Evolutionary conservation across 1,139 yeast genomes (phyloP).

Genomic region (Nakaseomyces kungkrabaensis): DNA sequence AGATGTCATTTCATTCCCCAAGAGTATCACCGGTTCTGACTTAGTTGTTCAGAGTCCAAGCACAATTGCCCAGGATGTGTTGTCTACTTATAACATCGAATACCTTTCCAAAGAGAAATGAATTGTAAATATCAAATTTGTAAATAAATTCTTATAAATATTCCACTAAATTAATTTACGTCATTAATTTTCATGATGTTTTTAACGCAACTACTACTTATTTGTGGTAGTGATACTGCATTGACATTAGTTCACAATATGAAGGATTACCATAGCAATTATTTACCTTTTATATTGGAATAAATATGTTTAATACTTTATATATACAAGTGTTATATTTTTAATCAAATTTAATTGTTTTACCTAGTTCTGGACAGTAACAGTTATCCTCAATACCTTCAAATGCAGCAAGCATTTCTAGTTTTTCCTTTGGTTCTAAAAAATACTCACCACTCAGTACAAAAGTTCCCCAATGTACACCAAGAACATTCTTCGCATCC

Average conservation of each 20-base stretch:
- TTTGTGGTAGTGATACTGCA: neutral
- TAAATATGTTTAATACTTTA: too few species aligned
- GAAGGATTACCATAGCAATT: too few species aligned
- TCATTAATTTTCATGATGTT: neutral
- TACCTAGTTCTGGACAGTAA: constrained; percentile 45
- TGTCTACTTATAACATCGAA: constrained; percentile 42
- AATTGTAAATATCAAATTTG: neutral
- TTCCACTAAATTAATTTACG: neutral
- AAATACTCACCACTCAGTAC: constrained; percentile 80
- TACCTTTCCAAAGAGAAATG: constrained; percentile 3
- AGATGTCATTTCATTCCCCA: constrained; percentile 95
- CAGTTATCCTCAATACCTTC: constrained; percentile 31
- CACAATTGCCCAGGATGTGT: constrained; percentile 39
- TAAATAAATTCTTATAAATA: neutral
- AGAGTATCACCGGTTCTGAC: constrained; percentile 80
- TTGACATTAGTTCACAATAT: neutral
- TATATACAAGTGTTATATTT: neutral
- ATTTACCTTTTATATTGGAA: too few species aligned
- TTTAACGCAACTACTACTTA: neutral
- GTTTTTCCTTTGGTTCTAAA: constrained; percentile 60
- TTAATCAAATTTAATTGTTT: constrained; percentile 35
- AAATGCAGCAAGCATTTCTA: constrained; percentile 33
- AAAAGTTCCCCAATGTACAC: constrained; percentile 96
- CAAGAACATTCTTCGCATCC: constrained; percentile 55
- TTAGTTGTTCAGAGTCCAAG: constrained; percentile 84